These are phyloP conservation scores for Penicillium digitatum DNA, from an alignment of 2,329 filamentous ascomycete species.

Conservation along the genomic window DNA sequence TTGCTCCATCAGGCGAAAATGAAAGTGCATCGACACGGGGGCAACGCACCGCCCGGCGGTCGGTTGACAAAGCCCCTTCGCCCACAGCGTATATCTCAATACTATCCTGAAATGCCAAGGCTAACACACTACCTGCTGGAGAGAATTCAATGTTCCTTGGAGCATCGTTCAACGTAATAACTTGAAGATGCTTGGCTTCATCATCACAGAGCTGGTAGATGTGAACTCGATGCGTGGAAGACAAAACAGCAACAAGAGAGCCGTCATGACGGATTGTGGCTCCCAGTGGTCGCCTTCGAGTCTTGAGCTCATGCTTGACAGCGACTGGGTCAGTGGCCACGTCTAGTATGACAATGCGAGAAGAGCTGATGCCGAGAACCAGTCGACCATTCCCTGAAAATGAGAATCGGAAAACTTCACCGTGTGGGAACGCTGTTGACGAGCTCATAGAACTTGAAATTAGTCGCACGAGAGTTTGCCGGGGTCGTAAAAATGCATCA, in stretches of 20 bases:
- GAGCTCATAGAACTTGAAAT: slow-evolving; percentile 81
- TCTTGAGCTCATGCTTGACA: slow-evolving; percentile 74
- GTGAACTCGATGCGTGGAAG: slow-evolving; percentile 78
- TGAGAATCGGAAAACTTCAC: slow-evolving; percentile 80
- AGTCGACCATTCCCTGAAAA: slow-evolving; percentile 71
- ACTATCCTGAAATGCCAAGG: slow-evolving; percentile 80
- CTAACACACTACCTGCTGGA: slow-evolving; percentile 74
- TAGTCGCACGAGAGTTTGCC: slow-evolving; percentile 68
- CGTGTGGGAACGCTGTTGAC: slow-evolving; percentile 71
- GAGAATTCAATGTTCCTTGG: slow-evolving; percentile 76
- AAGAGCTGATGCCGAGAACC: slow-evolving; percentile 78
- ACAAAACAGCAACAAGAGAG: slow-evolving; percentile 70
- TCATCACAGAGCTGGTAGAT: slow-evolving; percentile 67
- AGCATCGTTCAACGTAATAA: slow-evolving; percentile 71
- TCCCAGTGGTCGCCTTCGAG: slow-evolving; percentile 68
- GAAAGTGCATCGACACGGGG: slow-evolving; percentile 68
- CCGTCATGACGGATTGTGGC: slow-evolving; percentile 78
- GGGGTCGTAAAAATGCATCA: slow-evolving; percentile 68
- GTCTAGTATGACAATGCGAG: slow-evolving; percentile 75
- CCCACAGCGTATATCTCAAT: slow-evolving; percentile 80
- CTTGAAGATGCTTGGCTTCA: slow-evolving; percentile 67
- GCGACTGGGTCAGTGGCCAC: slow-evolving; percentile 56
- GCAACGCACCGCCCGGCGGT: slow-evolving; percentile 73
- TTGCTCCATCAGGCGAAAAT: slow-evolving; percentile 74
- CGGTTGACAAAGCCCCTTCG: slow-evolving; percentile 59